Percentiles rank a stretch among this genome's conserved stretches.
phyloP scores from a whole-genome alignment of 441 rosid genomes.

The Jatropha multifida region DNA sequence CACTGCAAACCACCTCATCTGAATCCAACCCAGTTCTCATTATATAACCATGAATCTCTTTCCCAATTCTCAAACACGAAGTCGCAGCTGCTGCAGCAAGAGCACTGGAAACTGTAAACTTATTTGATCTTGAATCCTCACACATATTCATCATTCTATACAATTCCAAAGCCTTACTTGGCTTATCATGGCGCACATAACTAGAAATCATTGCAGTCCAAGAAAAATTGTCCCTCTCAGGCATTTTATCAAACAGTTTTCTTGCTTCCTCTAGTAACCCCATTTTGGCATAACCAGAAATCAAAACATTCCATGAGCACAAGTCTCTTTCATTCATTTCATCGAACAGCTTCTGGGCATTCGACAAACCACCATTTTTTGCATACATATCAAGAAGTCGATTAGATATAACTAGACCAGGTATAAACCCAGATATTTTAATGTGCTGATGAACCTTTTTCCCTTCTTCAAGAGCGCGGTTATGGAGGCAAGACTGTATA shows the following conservation, averaged over 20 bases:
- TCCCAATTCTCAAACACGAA: slow-evolving; percentile 43
- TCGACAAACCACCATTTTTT: slow-evolving; percentile 42
- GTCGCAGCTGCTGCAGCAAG: slow-evolving; percentile 56
- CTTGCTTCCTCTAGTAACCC: slow-evolving; percentile 29
- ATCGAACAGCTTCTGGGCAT: slow-evolving; percentile 33
- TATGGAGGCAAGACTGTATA: slow-evolving; percentile 42
- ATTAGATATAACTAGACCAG: slow-evolving; percentile 55
- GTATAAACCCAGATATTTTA: slow-evolving; percentile 46
- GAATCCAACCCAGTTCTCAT: slow-evolving; percentile 53
- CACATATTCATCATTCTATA: slow-evolving; percentile 42
- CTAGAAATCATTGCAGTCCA: slow-evolving; percentile 40
- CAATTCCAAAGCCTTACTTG: slow-evolving; percentile 33
- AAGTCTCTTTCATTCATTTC: slow-evolving; percentile 32
- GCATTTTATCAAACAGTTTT: slow-evolving; percentile 36
- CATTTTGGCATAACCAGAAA: slow-evolving; percentile 31
- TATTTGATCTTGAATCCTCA: slow-evolving; percentile 33
- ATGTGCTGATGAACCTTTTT: slow-evolving; percentile 47
- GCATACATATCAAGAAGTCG: slow-evolving; percentile 58
- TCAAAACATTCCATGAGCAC: slow-evolving; percentile 40
- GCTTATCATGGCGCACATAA: slow-evolving; percentile 23
- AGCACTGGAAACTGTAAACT: slow-evolving; percentile 52
- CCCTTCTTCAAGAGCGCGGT: slow-evolving; percentile 45
- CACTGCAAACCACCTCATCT: slow-evolving; percentile 12
- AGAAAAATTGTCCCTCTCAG: slow-evolving; percentile 29
- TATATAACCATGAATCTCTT: slow-evolving; percentile 65